These are phyloP conservation scores for Metschnikowia colocasiae DNA, from an alignment of 805 yeast genomes.

Conservation along the genomic window DNA sequence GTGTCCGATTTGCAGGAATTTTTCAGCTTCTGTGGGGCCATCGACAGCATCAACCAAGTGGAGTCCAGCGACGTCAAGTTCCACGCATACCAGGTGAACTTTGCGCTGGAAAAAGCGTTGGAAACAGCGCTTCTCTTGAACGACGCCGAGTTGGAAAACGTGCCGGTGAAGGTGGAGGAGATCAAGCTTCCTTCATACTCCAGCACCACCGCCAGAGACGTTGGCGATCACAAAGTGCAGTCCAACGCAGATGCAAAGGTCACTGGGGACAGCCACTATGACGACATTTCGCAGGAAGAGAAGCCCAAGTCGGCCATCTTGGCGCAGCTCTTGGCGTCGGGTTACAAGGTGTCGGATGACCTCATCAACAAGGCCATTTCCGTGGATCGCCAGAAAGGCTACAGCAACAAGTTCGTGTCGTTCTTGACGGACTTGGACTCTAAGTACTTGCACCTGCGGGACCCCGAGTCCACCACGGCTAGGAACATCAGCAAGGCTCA, in stretches of 20 bases:
- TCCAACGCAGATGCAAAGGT: conserved; percentile 8
- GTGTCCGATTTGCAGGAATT: conserved; percentile 57
- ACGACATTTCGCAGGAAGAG: conserved; percentile 66
- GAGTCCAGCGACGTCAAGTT: conserved; percentile 27
- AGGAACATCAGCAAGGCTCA: conserved; percentile 29
- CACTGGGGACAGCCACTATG: conserved; percentile 32
- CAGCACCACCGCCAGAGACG: conserved; percentile 7
- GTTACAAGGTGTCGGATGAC: conserved; percentile 63
- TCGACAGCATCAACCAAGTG: conserved; percentile 33
- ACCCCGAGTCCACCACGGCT: conserved; percentile 43
- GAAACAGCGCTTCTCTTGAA: conserved; percentile 66
- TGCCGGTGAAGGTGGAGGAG: conserved; percentile 44
- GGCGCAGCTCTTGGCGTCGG: conserved; percentile 74
- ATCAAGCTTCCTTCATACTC: conserved; percentile 18
- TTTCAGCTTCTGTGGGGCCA: conserved; percentile 69
- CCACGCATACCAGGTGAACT: conserved; percentile 46
- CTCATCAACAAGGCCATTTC: conserved; percentile 58
- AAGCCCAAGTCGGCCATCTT: conserved; percentile 73
- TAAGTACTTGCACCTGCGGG: conserved; percentile 56
- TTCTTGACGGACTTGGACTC: conserved; percentile 54
- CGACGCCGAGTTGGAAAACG: conserved; percentile 70
- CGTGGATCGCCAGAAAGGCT: conserved; percentile 63
- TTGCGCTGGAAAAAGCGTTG: conserved; percentile 57
- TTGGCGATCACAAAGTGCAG: conserved; percentile 23
- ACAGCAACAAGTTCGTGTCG: conserved; percentile 50